A percentile compares a stretch with the other conserved stretches of the same genome.
Evolutionary conservation across 495 filamentous ascomycete genomes (phyloP).

Genomic region (Choiromyces venosus): DNA sequence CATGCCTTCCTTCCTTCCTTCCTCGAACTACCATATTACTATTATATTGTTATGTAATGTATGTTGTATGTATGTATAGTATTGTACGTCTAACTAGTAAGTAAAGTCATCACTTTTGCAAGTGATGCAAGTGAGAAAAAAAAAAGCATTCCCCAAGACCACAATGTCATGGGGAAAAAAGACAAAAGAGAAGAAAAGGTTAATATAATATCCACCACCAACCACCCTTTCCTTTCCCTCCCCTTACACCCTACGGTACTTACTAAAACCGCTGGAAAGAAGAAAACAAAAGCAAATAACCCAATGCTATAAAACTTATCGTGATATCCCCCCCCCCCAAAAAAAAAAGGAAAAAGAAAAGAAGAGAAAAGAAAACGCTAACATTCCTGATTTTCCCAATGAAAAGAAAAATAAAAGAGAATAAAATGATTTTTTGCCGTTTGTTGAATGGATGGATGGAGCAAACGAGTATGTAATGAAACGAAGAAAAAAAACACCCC

Average conservation of each 20-base stretch:
- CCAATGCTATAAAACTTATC: not conserved
- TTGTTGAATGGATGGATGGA: too few species aligned
- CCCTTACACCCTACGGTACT: not conserved
- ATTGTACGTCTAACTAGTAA: not conserved
- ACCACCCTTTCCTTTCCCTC: too few species aligned
- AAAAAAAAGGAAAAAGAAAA: too few species aligned
- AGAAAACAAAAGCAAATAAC: not conserved
- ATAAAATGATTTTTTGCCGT: too few species aligned
- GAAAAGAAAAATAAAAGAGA: conserved; percentile 14
- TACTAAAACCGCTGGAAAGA: not conserved
- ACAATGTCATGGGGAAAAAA: too few species aligned
- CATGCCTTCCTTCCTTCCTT: too few species aligned
- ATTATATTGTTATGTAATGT: too few species aligned
- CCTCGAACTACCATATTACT: not conserved
- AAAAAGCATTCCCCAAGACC: not conserved
- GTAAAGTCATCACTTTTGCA: not conserved
- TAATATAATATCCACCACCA: too few species aligned
- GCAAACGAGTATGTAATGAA: conserved; percentile 13
- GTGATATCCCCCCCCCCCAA: not conserved
- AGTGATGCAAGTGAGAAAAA: not conserved
- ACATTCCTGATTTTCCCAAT: conserved; percentile 20
- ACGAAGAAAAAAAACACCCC: conserved; percentile 16
- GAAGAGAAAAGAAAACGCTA: conserved; percentile 9
- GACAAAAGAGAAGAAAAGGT: not conserved
- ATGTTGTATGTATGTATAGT: not conserved